Evolutionary conservation across 2,329 filamentous ascomycete genomes (phyloP).

Genomic region (Colletotrichum tofieldiae): DNA sequence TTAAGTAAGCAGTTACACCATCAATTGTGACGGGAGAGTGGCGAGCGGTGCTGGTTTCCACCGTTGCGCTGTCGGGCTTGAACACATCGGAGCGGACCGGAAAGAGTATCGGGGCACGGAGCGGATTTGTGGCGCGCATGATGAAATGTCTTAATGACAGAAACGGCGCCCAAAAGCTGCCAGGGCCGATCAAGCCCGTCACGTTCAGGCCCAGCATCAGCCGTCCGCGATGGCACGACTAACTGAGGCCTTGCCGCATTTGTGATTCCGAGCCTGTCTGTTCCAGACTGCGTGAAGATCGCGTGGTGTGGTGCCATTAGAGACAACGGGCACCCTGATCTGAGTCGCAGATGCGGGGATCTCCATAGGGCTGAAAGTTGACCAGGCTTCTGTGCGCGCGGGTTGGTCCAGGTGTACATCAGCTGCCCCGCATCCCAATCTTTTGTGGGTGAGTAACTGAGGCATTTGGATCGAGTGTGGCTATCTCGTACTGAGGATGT

Average conservation of each 20-base stretch:
- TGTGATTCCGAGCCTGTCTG: background rate
- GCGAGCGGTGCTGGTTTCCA: slow-evolving; percentile 1
- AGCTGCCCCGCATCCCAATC: slow-evolving; percentile 26
- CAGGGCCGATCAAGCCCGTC: background rate
- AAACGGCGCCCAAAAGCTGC: background rate
- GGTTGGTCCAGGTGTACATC: slow-evolving; percentile 4
- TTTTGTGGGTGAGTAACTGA: background rate
- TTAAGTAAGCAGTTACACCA: background rate
- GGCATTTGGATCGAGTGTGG: background rate
- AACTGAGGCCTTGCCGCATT: background rate
- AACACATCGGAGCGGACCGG: background rate
- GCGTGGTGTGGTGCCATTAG: slow-evolving; percentile 3
- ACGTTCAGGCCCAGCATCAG: background rate
- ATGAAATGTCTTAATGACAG: too few relatives aligned
- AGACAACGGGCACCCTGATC: slow-evolving; percentile 1
- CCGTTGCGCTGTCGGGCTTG: background rate
- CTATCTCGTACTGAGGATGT: background rate
- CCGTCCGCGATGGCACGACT: background rate
- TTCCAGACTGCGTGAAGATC: slow-evolving; percentile 9
- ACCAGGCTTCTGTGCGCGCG: background rate
- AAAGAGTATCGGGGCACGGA: background rate
- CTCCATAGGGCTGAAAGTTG: slow-evolving; percentile 30
- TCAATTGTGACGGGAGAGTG: background rate
- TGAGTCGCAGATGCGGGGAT: slow-evolving; percentile 21
- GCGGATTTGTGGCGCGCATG: background rate